Conservation (phyloP, 2,329 filamentous ascomycete species). For the Didymella keratinophila region DNA sequence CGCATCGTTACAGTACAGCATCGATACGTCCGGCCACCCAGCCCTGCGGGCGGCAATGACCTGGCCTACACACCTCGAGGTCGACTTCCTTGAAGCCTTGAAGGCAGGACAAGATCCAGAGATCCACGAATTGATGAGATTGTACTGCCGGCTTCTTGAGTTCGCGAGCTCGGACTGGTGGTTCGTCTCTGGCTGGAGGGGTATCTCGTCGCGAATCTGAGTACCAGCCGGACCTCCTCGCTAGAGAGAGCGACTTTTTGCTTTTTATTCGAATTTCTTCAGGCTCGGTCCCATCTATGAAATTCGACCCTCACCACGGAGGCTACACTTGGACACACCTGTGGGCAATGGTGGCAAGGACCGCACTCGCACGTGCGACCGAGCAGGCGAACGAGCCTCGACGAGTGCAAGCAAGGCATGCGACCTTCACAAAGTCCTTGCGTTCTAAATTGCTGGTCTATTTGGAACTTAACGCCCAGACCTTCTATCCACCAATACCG, state of each 20-base stretch:
- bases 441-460: background rate
- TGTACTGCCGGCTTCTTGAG: conserved; percentile 34
- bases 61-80: conserved; percentile 34
- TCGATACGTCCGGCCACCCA: conserved; percentile 33
- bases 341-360: background rate
- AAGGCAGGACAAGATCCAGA: conserved; percentile 23
- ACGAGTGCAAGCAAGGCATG: background rate
- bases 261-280: background rate
- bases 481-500: background rate
- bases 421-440: background rate
- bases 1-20: conserved; percentile 27
- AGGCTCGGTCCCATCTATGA: background rate
- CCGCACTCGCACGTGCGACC: background rate
- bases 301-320: background rate
- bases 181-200: conserved; percentile 34
- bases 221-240: background rate
- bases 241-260: background rate
- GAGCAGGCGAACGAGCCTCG: background rate
- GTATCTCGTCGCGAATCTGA: conserved; percentile 24
- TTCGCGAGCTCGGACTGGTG: conserved; percentile 35
- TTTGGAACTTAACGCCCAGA: background rate
- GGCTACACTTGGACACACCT: background rate
- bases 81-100: conserved; percentile 30
- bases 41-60: conserved; percentile 31
- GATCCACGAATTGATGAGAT: conserved; percentile 25